phyloP scores from a whole-genome alignment of 805 yeast genomes.

The Kuraishia hungarica region DNA sequence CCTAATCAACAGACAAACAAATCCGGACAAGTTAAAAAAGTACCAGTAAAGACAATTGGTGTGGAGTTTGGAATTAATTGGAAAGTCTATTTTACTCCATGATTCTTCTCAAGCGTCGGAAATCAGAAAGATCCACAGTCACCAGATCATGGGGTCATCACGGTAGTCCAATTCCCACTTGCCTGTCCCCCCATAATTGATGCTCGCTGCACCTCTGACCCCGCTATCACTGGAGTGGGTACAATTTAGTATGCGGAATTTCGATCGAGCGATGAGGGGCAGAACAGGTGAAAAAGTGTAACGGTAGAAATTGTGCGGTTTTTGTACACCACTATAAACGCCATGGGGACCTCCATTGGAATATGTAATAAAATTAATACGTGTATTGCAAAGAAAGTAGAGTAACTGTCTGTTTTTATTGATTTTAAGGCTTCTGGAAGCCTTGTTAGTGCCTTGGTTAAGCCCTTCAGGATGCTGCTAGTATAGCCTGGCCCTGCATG shows the following conservation, averaged over 20 bases:
- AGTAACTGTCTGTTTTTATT: too few species aligned
- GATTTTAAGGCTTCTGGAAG: neutral
- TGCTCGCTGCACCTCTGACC: neutral
- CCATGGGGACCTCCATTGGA: neutral
- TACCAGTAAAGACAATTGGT: too few species aligned
- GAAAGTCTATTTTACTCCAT: too few species aligned
- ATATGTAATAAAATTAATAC: too few species aligned
- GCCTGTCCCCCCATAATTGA: too few species aligned
- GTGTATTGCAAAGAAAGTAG: neutral
- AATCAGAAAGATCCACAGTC: too few species aligned
- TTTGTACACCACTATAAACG: neutral
- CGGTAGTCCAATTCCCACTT: too few species aligned
- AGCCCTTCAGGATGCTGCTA: neutral
- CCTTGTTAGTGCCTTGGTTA: neutral
- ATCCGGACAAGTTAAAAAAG: neutral
- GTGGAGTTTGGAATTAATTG: too few species aligned
- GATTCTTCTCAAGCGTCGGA: too few species aligned
- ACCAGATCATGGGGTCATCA: too few species aligned
- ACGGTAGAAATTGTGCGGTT: constrained; percentile 4
- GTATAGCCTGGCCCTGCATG: neutral
- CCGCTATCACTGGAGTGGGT: neutral
- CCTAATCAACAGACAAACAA: neutral
- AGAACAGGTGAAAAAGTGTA: neutral
- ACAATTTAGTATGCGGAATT: neutral
- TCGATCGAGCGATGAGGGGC: constrained; percentile 4